Conservation (phyloP, 129 eudicot species). For the Logfia minima region DNA sequence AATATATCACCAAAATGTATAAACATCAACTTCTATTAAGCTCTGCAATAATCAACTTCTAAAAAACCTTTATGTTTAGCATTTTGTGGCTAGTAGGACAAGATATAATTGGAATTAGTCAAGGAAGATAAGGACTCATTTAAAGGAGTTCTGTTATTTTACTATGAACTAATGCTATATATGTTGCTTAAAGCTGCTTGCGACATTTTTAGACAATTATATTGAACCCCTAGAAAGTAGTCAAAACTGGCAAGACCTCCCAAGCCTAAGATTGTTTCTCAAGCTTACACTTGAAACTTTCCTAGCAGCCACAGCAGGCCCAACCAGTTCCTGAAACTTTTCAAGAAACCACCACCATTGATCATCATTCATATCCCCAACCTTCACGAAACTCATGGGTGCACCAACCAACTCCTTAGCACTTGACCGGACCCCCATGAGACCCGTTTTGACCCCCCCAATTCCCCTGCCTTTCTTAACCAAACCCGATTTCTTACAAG, state of each 20-base stretch:
- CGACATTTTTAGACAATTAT: background rate
- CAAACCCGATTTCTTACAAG: slow-evolving; percentile 32
- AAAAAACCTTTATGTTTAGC: too few relatives aligned
- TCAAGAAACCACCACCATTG: slow-evolving; percentile 49
- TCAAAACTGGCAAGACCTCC: slow-evolving; percentile 41
- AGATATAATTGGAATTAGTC: background rate
- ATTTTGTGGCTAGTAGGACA: background rate
- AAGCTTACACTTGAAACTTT: slow-evolving; percentile 36
- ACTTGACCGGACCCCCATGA: slow-evolving; percentile 36
- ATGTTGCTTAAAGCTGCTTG: slow-evolving; percentile 19
- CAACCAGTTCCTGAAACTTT: slow-evolving; percentile 49
- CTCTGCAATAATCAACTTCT: background rate
- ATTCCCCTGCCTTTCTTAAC: slow-evolving; percentile 31
- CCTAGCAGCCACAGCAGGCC: slow-evolving; percentile 37
- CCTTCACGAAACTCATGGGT: slow-evolving; percentile 50
- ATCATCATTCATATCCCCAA: slow-evolving; percentile 50
- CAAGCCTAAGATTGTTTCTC: slow-evolving; percentile 31
- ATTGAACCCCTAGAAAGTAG: background rate
- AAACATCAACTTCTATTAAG: background rate
- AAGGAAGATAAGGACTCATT: background rate
- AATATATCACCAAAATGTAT: background rate
- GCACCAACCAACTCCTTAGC: slow-evolving; percentile 40
- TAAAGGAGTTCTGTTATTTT: slow-evolving; percentile 8
- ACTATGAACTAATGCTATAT: slow-evolving; percentile 23
- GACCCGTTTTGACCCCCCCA: slow-evolving; percentile 26